These are phyloP conservation scores for Oryza punctata DNA, from an alignment of 176 grass and related monocot species.

Conservation along the genomic window DNA sequence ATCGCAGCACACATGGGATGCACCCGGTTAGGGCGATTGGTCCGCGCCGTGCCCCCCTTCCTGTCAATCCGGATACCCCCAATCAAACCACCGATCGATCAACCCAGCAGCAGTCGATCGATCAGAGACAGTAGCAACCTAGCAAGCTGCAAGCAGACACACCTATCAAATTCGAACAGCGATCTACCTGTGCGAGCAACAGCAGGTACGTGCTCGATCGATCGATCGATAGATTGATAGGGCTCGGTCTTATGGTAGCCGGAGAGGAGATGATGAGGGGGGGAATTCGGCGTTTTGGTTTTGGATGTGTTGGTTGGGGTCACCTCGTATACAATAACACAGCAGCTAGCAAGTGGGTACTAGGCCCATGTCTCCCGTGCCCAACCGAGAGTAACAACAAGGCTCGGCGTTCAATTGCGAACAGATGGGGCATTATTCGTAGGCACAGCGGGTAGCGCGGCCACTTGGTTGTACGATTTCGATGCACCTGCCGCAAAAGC, in stretches of 20 bases:
- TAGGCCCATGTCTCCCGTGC: neutral
- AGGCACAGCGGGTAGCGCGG: neutral
- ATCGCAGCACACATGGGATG: neutral
- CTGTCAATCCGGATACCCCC: neutral
- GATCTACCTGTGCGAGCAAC: neutral
- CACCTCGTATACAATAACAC: slow-evolving; percentile 10
- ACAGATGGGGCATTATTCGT: neutral
- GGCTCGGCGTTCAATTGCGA: neutral
- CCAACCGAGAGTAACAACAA: neutral
- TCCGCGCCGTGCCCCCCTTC: neutral
- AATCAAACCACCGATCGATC: neutral
- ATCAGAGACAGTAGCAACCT: neutral
- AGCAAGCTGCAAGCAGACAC: neutral
- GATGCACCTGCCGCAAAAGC: slow-evolving; percentile 21
- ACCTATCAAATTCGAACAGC: neutral
- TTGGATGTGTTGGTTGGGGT: neutral
- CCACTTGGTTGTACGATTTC: neutral
- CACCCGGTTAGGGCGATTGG: neutral
- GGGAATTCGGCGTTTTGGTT: no score
- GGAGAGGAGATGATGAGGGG: neutral
- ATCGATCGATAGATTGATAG: neutral
- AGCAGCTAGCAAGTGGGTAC: neutral
- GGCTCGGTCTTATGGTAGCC: neutral
- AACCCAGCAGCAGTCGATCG: no score
- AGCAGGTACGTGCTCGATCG: neutral